Conservation (phyloP, 345 rosid species). For the Punica granatum region DNA sequence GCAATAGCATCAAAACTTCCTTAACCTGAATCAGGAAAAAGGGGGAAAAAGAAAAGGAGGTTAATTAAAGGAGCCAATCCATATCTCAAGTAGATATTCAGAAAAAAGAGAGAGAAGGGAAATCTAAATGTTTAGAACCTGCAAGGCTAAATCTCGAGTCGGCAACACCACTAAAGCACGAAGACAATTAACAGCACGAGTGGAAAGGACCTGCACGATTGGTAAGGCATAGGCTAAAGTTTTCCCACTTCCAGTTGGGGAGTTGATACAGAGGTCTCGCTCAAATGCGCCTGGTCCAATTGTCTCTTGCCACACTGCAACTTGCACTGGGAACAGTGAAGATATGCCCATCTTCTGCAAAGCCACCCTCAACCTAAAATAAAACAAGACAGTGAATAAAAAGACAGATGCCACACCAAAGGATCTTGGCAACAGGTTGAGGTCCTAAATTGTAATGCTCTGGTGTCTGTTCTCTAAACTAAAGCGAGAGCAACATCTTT, state of each 20-base stretch:
- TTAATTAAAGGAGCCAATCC: not conserved
- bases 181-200: conserved; percentile 59
- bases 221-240: conserved; percentile 90
- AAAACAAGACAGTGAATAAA: not conserved
- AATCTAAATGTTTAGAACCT: conserved; percentile 31
- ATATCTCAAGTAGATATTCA: not conserved
- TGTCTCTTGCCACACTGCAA: conserved; percentile 90
- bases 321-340: conserved; percentile 74
- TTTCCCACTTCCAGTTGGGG: conserved; percentile 95
- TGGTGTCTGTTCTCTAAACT: not conserved
- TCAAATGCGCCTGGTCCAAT: conserved; percentile 83
- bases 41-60: not conserved
- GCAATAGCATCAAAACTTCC: conserved; percentile 85
- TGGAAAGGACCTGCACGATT: conserved; percentile 61
- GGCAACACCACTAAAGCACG: conserved; percentile 93
- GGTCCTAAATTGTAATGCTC: not conserved
- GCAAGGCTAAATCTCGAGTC: conserved; percentile 90
- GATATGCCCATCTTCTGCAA: conserved; percentile 56
- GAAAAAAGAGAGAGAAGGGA: not conserved
- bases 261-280: conserved; percentile 80
- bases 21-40: conserved; percentile 48
- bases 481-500: not conserved
- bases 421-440: not conserved
- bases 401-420: not conserved
- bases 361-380: conserved; percentile 56